Percentiles rank a stretch among this genome's conserved stretches.
phyloP scores from a whole-genome alignment of 129 eudicot species.

The Saussurea involucrata region DNA sequence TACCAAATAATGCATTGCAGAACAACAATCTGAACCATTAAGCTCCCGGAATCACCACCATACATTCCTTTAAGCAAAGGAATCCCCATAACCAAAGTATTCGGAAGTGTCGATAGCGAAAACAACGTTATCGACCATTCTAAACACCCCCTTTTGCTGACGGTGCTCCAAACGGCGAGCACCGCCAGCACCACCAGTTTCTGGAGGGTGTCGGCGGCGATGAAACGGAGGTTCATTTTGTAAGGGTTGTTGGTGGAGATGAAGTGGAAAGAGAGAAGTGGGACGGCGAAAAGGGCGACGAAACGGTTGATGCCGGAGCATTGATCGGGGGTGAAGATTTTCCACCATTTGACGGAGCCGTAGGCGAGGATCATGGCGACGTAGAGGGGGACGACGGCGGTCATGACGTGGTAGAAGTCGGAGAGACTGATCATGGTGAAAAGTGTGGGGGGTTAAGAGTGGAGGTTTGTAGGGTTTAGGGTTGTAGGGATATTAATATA shows the following conservation, averaged over 20 bases:
- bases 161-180: constrained; percentile 51
- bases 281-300: constrained; percentile 84
- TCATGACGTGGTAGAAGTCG: constrained; percentile 85
- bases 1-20: constrained; percentile 88
- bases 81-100: constrained; percentile 81
- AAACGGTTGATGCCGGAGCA: constrained; percentile 88
- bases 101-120: constrained; percentile 73
- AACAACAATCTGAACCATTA: constrained; percentile 85
- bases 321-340: constrained; percentile 78
- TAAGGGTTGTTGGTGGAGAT: constrained; percentile 72
- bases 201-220: constrained; percentile 83
- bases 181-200: constrained; percentile 53
- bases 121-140: constrained; percentile 82
- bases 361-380: constrained; percentile 88
- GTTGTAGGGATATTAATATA: too few species aligned
- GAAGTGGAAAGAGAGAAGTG: constrained; percentile 77
- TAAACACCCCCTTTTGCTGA: constrained; percentile 49
- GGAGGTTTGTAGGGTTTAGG: not conserved
- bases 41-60: constrained; percentile 62
- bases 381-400: constrained; percentile 80
- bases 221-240: constrained; percentile 68
- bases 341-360: constrained; percentile 92
- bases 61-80: constrained; percentile 82
- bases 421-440: constrained; percentile 45
- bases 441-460: not conserved